Base-by-base conservation (phyloP, 768 basidiomycete species). In the Mrakia frigida region DNA sequence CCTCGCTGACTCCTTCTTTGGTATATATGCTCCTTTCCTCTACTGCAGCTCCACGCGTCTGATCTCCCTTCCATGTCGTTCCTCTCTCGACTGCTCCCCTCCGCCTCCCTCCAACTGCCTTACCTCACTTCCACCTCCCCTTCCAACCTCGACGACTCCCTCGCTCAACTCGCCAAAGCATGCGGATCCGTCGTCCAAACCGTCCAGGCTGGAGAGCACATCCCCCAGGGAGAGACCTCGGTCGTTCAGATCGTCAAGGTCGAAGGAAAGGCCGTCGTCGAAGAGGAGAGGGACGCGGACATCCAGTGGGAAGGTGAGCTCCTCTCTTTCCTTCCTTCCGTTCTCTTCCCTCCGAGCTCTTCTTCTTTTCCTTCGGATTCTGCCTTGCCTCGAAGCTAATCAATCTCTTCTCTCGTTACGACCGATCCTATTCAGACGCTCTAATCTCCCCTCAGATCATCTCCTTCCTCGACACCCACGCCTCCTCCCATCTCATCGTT, bases 401-500 rank as follows among this genome's bases (percentile, higher is more conserved):
- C 43, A 6, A 46, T 46, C 6, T 46, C 9, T 14, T 46, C 9
- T 14, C 14, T 46, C 43, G 9, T 10, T 46, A 14, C 14, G 14
- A n/a, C n/a, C 43, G 6, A 7, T 46, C 43, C 16, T 10, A 2
- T 14, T 16, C 37, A 67, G 50, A n/a, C 31, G 21, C 35, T 14
- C 67, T 53, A 69, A 14, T 59, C 77, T 74, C 78, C 63, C 77
- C 33, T 31, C 67, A 67, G 31, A 75, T 71, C 56, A 74, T 61
- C 39, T 65, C 85, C 65, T 85, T 85, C 70, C 84, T 85, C 56
- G 87, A 85, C 0, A 81, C 85, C 78, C 81, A 68, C 69, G 79
- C 80, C 28, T 81, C 80, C 33, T 85, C 83, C 25, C 80, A 81
- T 6, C 86, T 85, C 79, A 86, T 87, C 31, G 88, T 87, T 37